phyloP scores from a whole-genome alignment of 2,329 filamentous ascomycete genomes.

The Alternaria brassicae region DNA sequence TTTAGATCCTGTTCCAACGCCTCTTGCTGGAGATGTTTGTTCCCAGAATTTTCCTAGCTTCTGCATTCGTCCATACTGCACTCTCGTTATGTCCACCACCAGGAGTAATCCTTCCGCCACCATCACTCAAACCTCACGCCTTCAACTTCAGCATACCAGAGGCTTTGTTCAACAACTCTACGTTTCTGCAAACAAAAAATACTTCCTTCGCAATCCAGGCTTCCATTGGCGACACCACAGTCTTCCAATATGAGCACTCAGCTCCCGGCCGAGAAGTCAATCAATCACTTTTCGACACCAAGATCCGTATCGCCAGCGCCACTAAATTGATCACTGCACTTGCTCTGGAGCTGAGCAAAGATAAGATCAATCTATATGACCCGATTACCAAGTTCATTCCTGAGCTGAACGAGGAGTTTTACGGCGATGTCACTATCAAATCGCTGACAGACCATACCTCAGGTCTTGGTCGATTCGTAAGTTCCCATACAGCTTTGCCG shows the following conservation, averaged over 20 bases:
- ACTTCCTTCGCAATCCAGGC: conserved; percentile 36
- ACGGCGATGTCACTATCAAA: conserved; percentile 30
- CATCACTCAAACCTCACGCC: conserved; percentile 9
- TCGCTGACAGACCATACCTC: conserved; percentile 33
- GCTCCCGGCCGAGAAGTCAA: conserved; percentile 20
- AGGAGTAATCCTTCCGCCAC: conserved; percentile 30
- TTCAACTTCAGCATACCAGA: conserved; percentile 11
- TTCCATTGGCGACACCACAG: conserved; percentile 22
- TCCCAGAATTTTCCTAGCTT: not conserved
- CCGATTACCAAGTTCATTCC: conserved; percentile 35
- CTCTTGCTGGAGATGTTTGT: not conserved
- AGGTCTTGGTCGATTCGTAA: conserved; percentile 31
- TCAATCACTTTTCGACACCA: conserved; percentile 24
- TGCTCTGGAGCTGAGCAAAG: conserved; percentile 27
- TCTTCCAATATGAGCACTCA: conserved; percentile 28
- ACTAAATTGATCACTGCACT: conserved; percentile 39
- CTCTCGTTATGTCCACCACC: conserved; percentile 32
- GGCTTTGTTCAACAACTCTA: conserved; percentile 4
- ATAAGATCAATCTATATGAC: conserved; percentile 32
- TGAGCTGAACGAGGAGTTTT: conserved; percentile 23
- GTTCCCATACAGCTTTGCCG: not conserved
- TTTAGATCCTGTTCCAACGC: not conserved
- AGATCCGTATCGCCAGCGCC: conserved; percentile 32
- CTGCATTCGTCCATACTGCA: not conserved
- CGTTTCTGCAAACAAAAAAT: conserved; percentile 11